Evolutionary conservation across 371 early-diverging fungal species (phyloP).

Genomic region (Mucor irregularis): DNA sequence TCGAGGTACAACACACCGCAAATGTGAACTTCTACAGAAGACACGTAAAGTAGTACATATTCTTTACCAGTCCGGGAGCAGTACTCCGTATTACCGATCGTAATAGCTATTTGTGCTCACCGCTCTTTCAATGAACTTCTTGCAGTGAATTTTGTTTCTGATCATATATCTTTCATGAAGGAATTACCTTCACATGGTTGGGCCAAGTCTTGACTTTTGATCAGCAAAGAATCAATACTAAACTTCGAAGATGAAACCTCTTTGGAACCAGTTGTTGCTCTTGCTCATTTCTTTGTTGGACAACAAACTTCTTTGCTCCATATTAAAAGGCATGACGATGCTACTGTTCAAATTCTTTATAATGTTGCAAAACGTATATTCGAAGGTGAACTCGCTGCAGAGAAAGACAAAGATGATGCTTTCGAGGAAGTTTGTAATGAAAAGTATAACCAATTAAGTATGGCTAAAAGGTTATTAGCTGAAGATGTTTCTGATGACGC

Average conservation of each 20-base stretch:
- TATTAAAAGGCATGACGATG: constrained; percentile 15
- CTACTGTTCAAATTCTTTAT: constrained; percentile 16
- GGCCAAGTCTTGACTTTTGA: constrained; percentile 14
- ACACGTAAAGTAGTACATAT: constrained; percentile 3
- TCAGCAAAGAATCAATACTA: constrained; percentile 15
- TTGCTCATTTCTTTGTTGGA: constrained; percentile 17
- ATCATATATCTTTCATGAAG: neutral
- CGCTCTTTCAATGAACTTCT: constrained; percentile 1
- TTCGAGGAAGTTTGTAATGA: constrained; percentile 10
- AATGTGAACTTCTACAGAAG: constrained; percentile 2
- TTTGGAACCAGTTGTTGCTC: constrained; percentile 19
- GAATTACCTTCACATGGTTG: constrained; percentile 14
- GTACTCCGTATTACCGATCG: constrained; percentile 1
- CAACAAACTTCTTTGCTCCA: constrained; percentile 9
- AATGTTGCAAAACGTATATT: constrained; percentile 15
- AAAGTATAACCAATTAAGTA: constrained; percentile 5
- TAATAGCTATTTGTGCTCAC: neutral
- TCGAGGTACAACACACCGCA: constrained; percentile 9
- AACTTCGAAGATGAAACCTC: constrained; percentile 6
- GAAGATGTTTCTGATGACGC: constrained; percentile 13
- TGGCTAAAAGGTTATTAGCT: constrained; percentile 14
- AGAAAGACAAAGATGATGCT: constrained; percentile 12
- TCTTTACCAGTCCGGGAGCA: constrained; percentile 1
- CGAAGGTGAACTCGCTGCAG: constrained; percentile 10
- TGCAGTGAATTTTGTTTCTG: constrained; percentile 2